Conservation (phyloP, 1,139 yeast species). For the Meyerozyma carpophila region DNA sequence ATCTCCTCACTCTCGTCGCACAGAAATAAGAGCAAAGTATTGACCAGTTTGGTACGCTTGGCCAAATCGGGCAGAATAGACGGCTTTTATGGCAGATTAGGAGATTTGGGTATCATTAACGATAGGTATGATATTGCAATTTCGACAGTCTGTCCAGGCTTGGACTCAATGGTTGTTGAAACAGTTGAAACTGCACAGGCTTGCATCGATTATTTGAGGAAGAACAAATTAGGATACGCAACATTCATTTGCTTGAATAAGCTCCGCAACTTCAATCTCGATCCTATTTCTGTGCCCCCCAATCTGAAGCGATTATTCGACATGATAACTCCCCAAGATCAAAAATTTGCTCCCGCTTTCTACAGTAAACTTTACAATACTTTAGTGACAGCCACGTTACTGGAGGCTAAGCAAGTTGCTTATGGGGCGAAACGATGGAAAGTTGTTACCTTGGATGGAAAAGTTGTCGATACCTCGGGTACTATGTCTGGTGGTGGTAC, state of each 20-base stretch:
- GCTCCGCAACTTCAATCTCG: slow-evolving; percentile 56
- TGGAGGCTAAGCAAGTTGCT: slow-evolving; percentile 83
- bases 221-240: slow-evolving; percentile 84
- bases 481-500: slow-evolving; percentile 97
- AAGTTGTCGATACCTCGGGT: slow-evolving; percentile 90
- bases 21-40: slow-evolving; percentile 70
- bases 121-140: slow-evolving; percentile 87
- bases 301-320: slow-evolving; percentile 80
- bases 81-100: slow-evolving; percentile 88
- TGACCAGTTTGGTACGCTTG: slow-evolving; percentile 62
- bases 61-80: slow-evolving; percentile 77
- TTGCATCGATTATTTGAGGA: slow-evolving; percentile 82
- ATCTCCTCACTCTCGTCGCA: slow-evolving; percentile 48
- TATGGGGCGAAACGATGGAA: slow-evolving; percentile 77
- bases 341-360: slow-evolving; percentile 78
- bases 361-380: slow-evolving; percentile 85
- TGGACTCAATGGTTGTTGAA: slow-evolving; percentile 92
- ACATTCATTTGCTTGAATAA: slow-evolving; percentile 78
- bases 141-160: slow-evolving; percentile 89
- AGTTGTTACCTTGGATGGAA: slow-evolving; percentile 92
- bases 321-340: slow-evolving; percentile 62
- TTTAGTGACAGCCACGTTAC: slow-evolving; percentile 72
- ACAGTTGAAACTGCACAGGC: slow-evolving; percentile 90
- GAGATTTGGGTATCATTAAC: slow-evolving; percentile 86
- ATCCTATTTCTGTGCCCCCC: slow-evolving; percentile 57